Base-by-base conservation (phyloP, 306 rosid species). In the Fragaria iinumae region DNA sequence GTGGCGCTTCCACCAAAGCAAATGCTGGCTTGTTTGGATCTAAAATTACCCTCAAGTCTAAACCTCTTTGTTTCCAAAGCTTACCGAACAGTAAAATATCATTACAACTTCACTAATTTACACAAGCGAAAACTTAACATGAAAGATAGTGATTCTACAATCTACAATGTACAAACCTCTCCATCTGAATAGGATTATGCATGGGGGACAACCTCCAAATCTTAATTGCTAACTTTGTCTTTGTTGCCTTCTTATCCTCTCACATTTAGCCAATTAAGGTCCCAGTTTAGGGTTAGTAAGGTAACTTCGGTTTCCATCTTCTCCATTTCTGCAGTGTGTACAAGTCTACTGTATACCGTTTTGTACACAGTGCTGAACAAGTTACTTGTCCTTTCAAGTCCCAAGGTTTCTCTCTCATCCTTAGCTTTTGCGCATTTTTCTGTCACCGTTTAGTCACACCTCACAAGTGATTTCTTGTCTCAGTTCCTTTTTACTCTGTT, bases 401-500 rank as follows among this genome's bases (percentile, higher is more conserved):
- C 95, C 91, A 82, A 91, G 87, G 80, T 57, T 72, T 74, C 43
- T 69, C 76, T 74, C 78, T 78, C 86, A 66, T 36, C 82, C 70
- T 11, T 21, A 9, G 32, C 63, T 56, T 62, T 75, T 34, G 25
- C 79, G 38, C 67, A 68, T 78, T 72, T 43, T 60, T 81, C 60
- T 83, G 67, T 67, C 85, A 59, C 83, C 86, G 93, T 87, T 91
- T 87, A 83, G 90, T 85, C 90, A 86, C 87, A 84, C 65, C 76
- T 79, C 75, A 59, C 88, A 89, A 89, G 92, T 89, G 91, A 89
- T 86, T 83, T 89, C 88, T 84, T 86, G 88, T 89, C 91, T 57
- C 70, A 18, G 45, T 84, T 74, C 82, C 52, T 81, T 85, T 79
- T 82, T 50, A 80, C 91, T 82, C 84, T 79, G 78, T 80, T 76